Base-by-base conservation (phyloP, 2,329 filamentous ascomycete genomes). In the Ilyonectria sp. region DNA sequence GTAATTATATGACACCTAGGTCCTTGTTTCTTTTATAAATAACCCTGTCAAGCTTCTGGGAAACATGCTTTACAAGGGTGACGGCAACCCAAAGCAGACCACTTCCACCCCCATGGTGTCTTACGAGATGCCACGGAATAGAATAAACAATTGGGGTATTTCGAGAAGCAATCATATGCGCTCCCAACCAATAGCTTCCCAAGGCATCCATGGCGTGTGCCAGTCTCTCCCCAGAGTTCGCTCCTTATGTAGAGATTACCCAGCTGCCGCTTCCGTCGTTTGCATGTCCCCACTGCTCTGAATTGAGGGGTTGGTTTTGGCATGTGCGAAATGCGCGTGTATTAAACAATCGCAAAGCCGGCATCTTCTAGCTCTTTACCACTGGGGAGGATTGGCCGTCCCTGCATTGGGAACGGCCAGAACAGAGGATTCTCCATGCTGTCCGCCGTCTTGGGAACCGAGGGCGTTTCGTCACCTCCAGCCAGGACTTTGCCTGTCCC, bases 391-490 rank as follows among this genome's bases (percentile, higher is more conserved):
- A 89, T 86, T 3, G 87, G 87, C 23, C 87, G 81, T 0, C 87
- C 87, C 70, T 89, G 87, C 85, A 89, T 86, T 0, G 88, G 87
- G 67, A 89, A 90, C 1, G 87, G 87, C 88, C 88, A 90, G 71
- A 89, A 89, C 2, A 89, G 78, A 19, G 87, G 87, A 61, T 89
- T 89, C 65, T 87, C 84, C 68, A 84, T 76, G 21, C 73, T 78
- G 23, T 83, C 82, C 0, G 81, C 81, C 8, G 77, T 60, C 43
- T 74, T 74, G 55, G 76, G 73, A 6, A 76, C 67, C 1, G 29
- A 66, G 1, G 64, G 56, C 9, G 54, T 58, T 37, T 69, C 60
- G 13, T 70, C 69, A 31, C 62, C 60, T 8, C 67, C 69, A 8
- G 69, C 69, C 49, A 58, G 64, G 26, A 57, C 63, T 47, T 61